These are phyloP conservation scores for Purpureocillium lavendulum DNA, from an alignment of 2,329 filamentous ascomycete genomes.

Conservation along the genomic window DNA sequence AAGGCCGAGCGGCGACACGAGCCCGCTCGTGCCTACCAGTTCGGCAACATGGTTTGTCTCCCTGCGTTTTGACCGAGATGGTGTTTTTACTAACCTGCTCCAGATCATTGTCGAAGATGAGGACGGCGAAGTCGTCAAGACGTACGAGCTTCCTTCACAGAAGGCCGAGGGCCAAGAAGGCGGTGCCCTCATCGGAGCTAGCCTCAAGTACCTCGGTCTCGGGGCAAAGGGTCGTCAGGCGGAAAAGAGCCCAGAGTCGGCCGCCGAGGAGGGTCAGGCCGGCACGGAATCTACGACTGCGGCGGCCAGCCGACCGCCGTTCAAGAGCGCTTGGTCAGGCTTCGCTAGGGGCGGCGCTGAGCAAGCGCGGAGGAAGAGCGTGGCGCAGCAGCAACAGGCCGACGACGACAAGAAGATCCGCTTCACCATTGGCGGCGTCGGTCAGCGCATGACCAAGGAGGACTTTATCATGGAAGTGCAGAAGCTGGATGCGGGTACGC, in stretches of 20 bases:
- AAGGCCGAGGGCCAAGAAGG: conserved; percentile 33
- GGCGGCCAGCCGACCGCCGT: conserved; percentile 27
- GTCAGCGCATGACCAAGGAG: conserved; percentile 68
- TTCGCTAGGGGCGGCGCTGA: conserved; percentile 32
- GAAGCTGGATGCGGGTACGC: conserved; percentile 59
- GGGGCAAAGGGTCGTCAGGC: conserved; percentile 32
- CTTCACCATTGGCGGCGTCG: conserved; percentile 68
- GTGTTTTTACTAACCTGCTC: not conserved
- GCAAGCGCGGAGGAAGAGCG: conserved; percentile 27
- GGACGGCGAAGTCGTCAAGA: conserved; percentile 78
- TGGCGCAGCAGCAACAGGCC: conserved; percentile 34
- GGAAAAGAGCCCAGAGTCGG: conserved; percentile 23
- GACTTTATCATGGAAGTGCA: conserved; percentile 71
- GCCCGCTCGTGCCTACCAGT: conserved; percentile 76
- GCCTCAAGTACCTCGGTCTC: conserved; percentile 48
- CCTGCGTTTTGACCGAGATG: not conserved
- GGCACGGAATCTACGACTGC: conserved; percentile 14
- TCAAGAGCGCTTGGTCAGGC: conserved; percentile 42
- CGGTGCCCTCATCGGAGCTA: conserved; percentile 29
- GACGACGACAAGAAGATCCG: conserved; percentile 64
- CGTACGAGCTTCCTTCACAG: conserved; percentile 62
- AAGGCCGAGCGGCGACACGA: conserved; percentile 55
- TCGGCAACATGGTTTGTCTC: conserved; percentile 61
- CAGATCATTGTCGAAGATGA: conserved; percentile 82
- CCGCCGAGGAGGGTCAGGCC: conserved; percentile 21